Conservation (phyloP, 352 stramenopile species). For the Phytopythium mirpurense region DNA sequence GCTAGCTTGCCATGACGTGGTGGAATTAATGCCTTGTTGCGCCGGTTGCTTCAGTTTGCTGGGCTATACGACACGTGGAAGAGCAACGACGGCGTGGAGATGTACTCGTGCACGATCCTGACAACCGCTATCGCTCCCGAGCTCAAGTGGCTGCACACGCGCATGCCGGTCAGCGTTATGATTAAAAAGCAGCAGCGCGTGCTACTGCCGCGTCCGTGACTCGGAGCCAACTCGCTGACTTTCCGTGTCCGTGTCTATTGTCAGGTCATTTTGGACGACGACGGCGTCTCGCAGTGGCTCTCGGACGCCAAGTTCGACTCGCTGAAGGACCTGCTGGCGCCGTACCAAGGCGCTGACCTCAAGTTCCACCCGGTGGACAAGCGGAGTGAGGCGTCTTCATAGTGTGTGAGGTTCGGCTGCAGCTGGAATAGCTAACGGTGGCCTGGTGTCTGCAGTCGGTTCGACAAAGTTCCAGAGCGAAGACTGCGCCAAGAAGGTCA, state of each 20-base stretch:
- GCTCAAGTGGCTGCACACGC: constrained; percentile 81
- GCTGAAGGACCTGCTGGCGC: constrained; percentile 43
- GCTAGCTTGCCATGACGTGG: too few relatives aligned
- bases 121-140: constrained; percentile 66
- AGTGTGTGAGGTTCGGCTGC: too few relatives aligned
- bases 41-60: constrained; percentile 83
- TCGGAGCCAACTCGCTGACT: too few relatives aligned
- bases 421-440: background rate
- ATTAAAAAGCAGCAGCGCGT: too few relatives aligned
- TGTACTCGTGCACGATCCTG: constrained; percentile 86
- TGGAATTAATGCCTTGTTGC: too few relatives aligned
- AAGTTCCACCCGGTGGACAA: constrained; percentile 78
- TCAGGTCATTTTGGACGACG: constrained; percentile 70
- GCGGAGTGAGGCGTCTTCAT: constrained; percentile 23
- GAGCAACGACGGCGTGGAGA: constrained; percentile 52
- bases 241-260: too few relatives aligned
- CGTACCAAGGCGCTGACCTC: constrained; percentile 48
- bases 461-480: constrained; percentile 71
- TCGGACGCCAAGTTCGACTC: constrained; percentile 56
- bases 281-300: constrained; percentile 55
- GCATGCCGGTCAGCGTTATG: constrained; percentile 67
- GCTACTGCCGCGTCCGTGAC: too few relatives aligned
- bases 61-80: constrained; percentile 83
- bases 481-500: constrained; percentile 65
- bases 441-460: constrained; percentile 35